A percentile compares a stretch with the other conserved stretches of the same genome.
phyloP scores from a whole-genome alignment of 164 flowering plant species.

The Vitis riparia region DNA sequence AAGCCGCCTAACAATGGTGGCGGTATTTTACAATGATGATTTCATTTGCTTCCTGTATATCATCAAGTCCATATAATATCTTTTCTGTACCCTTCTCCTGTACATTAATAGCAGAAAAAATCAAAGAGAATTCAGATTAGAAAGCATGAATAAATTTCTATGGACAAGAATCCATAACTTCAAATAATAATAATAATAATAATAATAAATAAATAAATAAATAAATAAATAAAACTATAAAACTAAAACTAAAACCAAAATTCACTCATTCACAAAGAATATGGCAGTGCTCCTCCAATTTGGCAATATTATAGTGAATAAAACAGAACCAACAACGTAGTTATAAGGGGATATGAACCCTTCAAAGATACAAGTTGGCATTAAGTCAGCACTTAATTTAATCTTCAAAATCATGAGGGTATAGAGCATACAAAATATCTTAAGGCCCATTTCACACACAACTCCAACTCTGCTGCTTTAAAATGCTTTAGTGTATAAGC shows the following conservation, averaged over 20 bases:
- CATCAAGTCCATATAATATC: conserved; percentile 42
- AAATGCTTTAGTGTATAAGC: no score
- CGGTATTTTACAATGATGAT: conserved; percentile 30
- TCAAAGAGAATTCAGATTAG: not conserved
- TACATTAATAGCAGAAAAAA: not conserved
- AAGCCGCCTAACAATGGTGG: not conserved
- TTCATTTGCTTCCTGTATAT: conserved; percentile 31
- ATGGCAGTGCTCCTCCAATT: not conserved
- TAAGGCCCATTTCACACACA: no score
- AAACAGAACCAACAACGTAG: not conserved
- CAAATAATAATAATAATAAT: no score
- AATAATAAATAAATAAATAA: no score
- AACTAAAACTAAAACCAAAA: no score
- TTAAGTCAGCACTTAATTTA: not conserved
- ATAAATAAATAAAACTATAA: no score
- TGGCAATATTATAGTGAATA: not conserved
- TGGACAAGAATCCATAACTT: no score
- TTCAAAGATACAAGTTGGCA: not conserved
- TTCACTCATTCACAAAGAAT: not conserved
- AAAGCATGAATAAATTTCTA: not conserved
- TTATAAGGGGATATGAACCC: not conserved
- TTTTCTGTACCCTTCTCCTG: conserved; percentile 33
- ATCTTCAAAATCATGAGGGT: not conserved
- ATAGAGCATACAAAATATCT: not conserved
- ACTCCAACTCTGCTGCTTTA: no score